Percentiles rank a stretch among this genome's conserved stretches.
phyloP scores from a whole-genome alignment of 2,329 filamentous ascomycete genomes.

The Fusarium bactridioides region DNA sequence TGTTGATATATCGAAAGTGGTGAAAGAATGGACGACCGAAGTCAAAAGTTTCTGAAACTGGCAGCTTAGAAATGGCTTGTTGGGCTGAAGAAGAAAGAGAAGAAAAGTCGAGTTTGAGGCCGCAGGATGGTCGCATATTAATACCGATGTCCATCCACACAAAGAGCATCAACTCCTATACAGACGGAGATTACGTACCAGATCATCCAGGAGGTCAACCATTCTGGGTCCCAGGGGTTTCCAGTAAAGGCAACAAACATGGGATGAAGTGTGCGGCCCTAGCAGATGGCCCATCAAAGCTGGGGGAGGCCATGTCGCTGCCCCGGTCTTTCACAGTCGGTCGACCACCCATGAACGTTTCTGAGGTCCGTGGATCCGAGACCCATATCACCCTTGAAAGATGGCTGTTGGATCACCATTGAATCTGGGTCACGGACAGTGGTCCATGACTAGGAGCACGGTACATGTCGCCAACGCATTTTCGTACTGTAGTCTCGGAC shows the following conservation, averaged over 20 bases:
- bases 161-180: slow-evolving; percentile 25
- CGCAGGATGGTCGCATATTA: slow-evolving; percentile 56
- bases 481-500: slow-evolving; percentile 3
- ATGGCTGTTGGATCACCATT: slow-evolving; percentile 33
- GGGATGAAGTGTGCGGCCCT: slow-evolving; percentile 36
- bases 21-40: slow-evolving; percentile 66
- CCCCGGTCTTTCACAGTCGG: slow-evolving; percentile 27
- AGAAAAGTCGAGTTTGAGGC: slow-evolving; percentile 29
- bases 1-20: slow-evolving; percentile 39
- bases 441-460: slow-evolving; percentile 15
- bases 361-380: slow-evolving; percentile 31
- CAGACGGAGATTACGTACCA: slow-evolving; percentile 40
- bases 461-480: neutral
- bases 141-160: slow-evolving; percentile 47
- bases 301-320: slow-evolving; percentile 34
- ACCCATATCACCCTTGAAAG: slow-evolving; percentile 26
- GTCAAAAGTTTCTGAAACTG: slow-evolving; percentile 56
- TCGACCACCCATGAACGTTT: slow-evolving; percentile 22
- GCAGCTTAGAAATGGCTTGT: slow-evolving; percentile 53
- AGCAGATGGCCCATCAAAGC: slow-evolving; percentile 35
- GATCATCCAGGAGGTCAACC: slow-evolving; percentile 22
- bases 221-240: slow-evolving; percentile 35
- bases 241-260: slow-evolving; percentile 31
- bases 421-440: slow-evolving; percentile 31
- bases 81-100: slow-evolving; percentile 51